These are phyloP conservation scores for Herpotrichia juniperi DNA, from an alignment of 2,329 filamentous ascomycete genomes.

Conservation along the genomic window DNA sequence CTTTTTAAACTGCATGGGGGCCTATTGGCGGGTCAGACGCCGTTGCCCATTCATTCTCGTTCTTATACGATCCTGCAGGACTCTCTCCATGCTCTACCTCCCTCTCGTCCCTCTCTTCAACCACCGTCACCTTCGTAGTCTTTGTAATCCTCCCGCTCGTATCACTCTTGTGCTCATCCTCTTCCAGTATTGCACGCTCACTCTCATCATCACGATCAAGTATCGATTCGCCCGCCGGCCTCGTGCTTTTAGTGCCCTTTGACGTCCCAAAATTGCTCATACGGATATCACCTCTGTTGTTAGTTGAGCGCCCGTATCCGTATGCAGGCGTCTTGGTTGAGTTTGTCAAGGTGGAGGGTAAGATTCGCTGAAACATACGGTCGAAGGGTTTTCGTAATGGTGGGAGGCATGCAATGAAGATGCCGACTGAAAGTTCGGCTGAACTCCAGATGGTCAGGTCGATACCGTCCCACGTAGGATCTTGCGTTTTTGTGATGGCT, in stretches of 20 bases:
- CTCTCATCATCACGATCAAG: slow-evolving; percentile 32
- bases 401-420: slow-evolving; percentile 28
- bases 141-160: slow-evolving; percentile 28
- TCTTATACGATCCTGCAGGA: neutral
- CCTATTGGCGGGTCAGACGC: too few relatives aligned
- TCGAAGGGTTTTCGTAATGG: slow-evolving; percentile 35
- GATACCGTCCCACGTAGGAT: slow-evolving; percentile 32
- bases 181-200: slow-evolving; percentile 31
- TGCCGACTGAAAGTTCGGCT: slow-evolving; percentile 30
- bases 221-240: slow-evolving; percentile 22
- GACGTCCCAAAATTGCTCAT: slow-evolving; percentile 17
- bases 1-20: too few relatives aligned
- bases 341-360: slow-evolving; percentile 21
- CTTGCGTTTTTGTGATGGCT: slow-evolving; percentile 21
- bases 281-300: slow-evolving; percentile 15
- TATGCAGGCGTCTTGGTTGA: slow-evolving; percentile 20
- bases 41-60: too few relatives aligned
- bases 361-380: slow-evolving; percentile 18
- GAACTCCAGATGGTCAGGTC: slow-evolving; percentile 30
- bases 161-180: slow-evolving; percentile 25
- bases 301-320: slow-evolving; percentile 16
- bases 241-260: slow-evolving; percentile 8
- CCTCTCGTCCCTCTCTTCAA: slow-evolving; percentile 7
- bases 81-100: too few relatives aligned
- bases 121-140: slow-evolving; percentile 28